These are phyloP conservation scores for Cyclotella baltica DNA, from an alignment of 108 stramenopile species.

Conservation along the genomic window DNA sequence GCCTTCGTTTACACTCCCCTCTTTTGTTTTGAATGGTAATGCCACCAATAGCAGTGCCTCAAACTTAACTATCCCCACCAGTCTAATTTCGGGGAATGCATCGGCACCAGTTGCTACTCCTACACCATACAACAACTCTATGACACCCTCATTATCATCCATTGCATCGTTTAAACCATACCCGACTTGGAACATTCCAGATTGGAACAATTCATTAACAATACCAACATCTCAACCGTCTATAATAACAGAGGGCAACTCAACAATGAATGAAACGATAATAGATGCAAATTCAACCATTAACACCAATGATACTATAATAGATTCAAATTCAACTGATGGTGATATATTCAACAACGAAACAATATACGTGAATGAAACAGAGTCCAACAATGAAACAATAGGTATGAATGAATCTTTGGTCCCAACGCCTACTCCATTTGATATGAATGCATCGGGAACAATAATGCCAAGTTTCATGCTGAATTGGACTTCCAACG, in stretches of 20 bases:
- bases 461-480: conserved; percentile 1
- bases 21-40: not conserved
- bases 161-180: conserved; percentile 2
- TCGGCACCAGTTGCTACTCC: no score
- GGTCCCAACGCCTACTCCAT: conserved; percentile 3
- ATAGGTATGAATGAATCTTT: not conserved
- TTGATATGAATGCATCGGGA: not conserved
- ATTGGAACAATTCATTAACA: not conserved
- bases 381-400: not conserved
- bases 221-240: conserved; percentile 9
- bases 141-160: not conserved
- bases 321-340: not conserved
- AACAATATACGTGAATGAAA: not conserved
- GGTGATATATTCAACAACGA: no score
- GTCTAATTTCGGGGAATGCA: no score
- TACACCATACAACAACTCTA: not conserved
- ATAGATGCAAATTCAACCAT: conserved; percentile 8
- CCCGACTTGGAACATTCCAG: not conserved
- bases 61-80: no score
- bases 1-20: conserved; percentile 1
- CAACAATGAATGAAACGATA: not conserved
- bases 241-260: not conserved
- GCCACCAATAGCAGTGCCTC: not conserved
- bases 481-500: not conserved
- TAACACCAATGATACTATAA: not conserved